Evolutionary conservation across 2,329 filamentous ascomycete species (phyloP), one percentile per base, ranked within the genome.

Genomic region (Proliferodiscus dingleyae): DNA sequence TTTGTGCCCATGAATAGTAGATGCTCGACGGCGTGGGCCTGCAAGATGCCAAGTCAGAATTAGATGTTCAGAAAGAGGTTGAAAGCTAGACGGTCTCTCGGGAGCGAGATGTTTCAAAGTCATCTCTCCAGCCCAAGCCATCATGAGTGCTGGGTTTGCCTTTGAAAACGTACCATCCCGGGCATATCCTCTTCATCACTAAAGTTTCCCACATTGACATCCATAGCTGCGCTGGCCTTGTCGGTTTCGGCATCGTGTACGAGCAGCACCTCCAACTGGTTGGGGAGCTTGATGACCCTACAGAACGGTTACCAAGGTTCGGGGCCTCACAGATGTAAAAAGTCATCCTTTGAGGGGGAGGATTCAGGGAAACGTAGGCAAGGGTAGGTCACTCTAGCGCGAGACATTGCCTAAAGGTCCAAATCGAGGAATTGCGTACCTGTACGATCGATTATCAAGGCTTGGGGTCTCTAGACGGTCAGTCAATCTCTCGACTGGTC

Each of bases 1-100:
- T 95, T 85, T 6, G 93, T 98, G 40, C 93, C 93, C 93, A 98
- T 97, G 71, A 98, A 98, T 19, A 98, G 72, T 54, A 96, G 81
- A 78, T 96, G 91, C 72, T 97, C 91, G 39, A 96, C 89, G 4
- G 89, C 90, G 70, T 96, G 91, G 44, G 90, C 90, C 34, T 37
- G 19, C 16, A 37, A 5, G 2, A 11, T 23, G 8, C 23, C 16
- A 11, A 10, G n/a, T n/a, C n/a, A n/a, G n/a, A n/a, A n/a, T 18
- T 89, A 19, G 18, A 37, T 26, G 24, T 6, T 26, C 11, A 26
- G 24, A 26, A 26, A 26, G 6, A 11, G 11, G 11, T 26, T 26
- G 24, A 26, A 26, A n/a, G n/a, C n/a, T n/a, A n/a, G n/a, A n/a
- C n/a, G n/a, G n/a, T n/a, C n/a, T n/a, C n/a, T n/a, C n/a, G n/a